A percentile compares a stretch with the other conserved stretches of the same genome.
These are phyloP conservation scores for Terana coerulea DNA, from an alignment of 768 basidiomycete genomes.

Conservation along the genomic window DNA sequence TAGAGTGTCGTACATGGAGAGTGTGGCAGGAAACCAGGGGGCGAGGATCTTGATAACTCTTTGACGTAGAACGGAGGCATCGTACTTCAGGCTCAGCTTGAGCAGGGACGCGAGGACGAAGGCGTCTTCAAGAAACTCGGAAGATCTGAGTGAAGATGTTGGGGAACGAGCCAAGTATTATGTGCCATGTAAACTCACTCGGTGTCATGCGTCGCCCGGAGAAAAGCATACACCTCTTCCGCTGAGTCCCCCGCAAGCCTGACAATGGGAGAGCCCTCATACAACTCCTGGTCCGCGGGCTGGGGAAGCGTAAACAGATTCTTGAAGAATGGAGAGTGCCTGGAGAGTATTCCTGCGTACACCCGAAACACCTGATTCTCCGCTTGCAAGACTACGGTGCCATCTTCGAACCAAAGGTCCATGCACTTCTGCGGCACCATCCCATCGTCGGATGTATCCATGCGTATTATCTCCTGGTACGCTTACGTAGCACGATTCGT, in stretches of 20 bases:
- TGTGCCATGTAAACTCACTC: background rate
- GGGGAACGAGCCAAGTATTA: background rate
- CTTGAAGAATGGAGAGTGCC: constrained; percentile 19
- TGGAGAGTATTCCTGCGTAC: constrained; percentile 21
- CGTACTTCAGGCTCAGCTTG: background rate
- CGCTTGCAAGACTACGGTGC: constrained; percentile 24
- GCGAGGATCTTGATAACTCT: background rate
- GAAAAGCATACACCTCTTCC: constrained; percentile 13
- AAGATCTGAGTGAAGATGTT: background rate
- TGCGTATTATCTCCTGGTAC: no score
- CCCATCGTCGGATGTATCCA: no score
- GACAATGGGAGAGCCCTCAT: constrained; percentile 25
- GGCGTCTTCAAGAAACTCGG: background rate
- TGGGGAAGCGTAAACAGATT: constrained; percentile 5
- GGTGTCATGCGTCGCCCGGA: constrained; percentile 10
- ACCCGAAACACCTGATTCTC: constrained; percentile 23
- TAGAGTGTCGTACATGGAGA: background rate
- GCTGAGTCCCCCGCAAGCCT: constrained; percentile 15
- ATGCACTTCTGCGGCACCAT: no score
- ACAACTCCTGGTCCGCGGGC: constrained; percentile 7
- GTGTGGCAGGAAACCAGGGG: background rate
- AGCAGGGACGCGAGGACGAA: background rate
- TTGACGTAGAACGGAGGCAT: background rate
- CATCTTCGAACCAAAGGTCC: constrained; percentile 27
- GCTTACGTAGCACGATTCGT: no score